Conservation (phyloP, 139 green algal species). For the Chlamydomonas sphaeroides region DNA sequence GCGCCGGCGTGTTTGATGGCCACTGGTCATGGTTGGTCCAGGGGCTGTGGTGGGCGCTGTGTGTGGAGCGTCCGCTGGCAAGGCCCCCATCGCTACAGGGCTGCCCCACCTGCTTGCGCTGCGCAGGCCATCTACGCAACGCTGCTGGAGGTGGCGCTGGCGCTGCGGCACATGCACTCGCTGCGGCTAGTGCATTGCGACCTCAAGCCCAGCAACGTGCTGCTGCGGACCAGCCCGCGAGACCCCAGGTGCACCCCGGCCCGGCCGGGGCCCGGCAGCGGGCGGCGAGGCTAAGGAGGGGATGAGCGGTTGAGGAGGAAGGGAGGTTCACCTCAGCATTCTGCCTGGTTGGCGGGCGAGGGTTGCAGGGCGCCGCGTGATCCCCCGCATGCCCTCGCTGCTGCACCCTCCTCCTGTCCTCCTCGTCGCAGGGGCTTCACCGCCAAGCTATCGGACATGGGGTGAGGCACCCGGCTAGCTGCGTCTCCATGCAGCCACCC, state of each 20-base stretch:
- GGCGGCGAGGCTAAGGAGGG: too few species aligned
- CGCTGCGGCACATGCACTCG: slow-evolving; percentile 67
- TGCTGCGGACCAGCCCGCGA: neutral
- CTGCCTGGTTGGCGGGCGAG: too few species aligned
- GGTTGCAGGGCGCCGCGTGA: too few species aligned
- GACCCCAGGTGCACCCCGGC: neutral
- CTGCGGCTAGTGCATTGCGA: slow-evolving; percentile 21
- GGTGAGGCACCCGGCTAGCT: too few species aligned
- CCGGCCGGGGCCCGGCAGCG: too few species aligned
- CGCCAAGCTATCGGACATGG: slow-evolving; percentile 32
- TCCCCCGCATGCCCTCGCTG: neutral
- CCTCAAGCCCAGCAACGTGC: slow-evolving; percentile 36
- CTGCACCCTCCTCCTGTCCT: neutral
- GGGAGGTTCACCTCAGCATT: too few species aligned
- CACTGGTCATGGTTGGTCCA: too few species aligned
- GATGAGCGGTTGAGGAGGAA: too few species aligned
- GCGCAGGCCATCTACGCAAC: slow-evolving; percentile 43
- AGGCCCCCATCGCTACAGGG: neutral
- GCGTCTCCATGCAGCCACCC: too few species aligned
- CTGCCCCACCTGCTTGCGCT: neutral
- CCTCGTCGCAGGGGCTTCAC: slow-evolving; percentile 15
- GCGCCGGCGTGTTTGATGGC: too few species aligned
- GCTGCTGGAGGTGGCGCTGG: slow-evolving; percentile 58
- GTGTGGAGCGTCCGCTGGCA: too few species aligned
- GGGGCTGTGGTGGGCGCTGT: too few species aligned